These are phyloP conservation scores for Cystofilobasidium macerans DNA, from an alignment of 768 basidiomycete genomes.

Conservation along the genomic window DNA sequence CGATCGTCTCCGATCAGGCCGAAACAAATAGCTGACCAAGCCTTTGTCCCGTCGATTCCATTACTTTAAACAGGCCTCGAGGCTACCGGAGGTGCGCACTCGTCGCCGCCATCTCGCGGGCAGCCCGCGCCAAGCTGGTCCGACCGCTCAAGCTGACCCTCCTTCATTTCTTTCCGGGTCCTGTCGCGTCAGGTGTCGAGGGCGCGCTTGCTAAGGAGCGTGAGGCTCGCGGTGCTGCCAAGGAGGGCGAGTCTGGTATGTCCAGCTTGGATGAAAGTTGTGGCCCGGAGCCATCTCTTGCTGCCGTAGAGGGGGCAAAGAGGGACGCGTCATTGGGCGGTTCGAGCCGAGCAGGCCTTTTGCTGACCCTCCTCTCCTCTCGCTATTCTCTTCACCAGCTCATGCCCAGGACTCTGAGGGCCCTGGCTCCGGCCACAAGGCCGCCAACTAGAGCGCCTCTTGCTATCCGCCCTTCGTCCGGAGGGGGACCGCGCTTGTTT, in stretches of 20 bases:
- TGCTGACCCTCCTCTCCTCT: background rate
- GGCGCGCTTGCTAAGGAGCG: background rate
- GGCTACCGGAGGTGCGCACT: conserved; percentile 1
- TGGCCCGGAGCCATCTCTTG: no score
- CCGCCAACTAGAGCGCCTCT: background rate
- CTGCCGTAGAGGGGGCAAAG: no score
- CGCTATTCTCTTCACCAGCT: background rate
- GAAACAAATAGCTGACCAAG: no score
- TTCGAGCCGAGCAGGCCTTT: no score
- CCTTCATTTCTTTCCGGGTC: no score
- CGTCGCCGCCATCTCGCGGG: no score
- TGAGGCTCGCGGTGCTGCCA: background rate
- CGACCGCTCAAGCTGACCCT: no score
- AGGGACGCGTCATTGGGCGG: no score
- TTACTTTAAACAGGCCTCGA: background rate
- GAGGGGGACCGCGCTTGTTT: no score
- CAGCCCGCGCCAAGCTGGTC: no score
- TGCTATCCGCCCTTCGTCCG: no score
- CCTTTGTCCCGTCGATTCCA: background rate
- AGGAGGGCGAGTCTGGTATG: background rate
- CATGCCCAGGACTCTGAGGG: background rate
- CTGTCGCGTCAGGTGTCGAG: conserved; percentile 3
- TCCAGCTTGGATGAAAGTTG: background rate
- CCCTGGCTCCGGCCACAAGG: background rate
- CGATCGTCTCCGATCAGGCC: no score